These are phyloP conservation scores for Solanum neorickii DNA, from an alignment of 257 asterid genomes.

Conservation along the genomic window DNA sequence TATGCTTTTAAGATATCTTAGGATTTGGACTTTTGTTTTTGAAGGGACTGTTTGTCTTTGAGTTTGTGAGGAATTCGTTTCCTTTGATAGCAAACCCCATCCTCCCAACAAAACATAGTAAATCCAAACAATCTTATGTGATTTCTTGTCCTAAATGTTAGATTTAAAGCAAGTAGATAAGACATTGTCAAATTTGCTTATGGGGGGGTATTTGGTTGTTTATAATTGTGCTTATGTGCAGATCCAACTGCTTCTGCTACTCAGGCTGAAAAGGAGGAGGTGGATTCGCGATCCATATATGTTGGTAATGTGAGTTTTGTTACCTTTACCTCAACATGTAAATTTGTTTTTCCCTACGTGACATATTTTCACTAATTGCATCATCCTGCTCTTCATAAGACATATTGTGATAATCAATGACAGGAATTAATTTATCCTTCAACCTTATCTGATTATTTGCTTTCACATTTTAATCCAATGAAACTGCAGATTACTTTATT, in stretches of 20 bases:
- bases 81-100: background rate
- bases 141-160: background rate
- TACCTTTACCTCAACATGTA: slow-evolving; percentile 5
- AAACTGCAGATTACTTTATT: background rate
- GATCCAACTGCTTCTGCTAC: slow-evolving; percentile 42
- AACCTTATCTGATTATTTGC: background rate
- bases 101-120: background rate
- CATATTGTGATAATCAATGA: background rate
- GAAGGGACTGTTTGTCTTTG: background rate
- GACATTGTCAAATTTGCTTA: background rate
- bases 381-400: background rate
- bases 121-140: background rate
- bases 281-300: slow-evolving; percentile 75
- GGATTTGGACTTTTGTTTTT: background rate
- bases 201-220: background rate
- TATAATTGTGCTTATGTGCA: slow-evolving; percentile 5
- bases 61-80: background rate
- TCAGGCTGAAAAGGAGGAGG: slow-evolving; percentile 86
- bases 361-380: background rate
- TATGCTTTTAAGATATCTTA: background rate
- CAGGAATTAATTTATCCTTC: background rate
- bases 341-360: background rate
- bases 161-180: too few relatives aligned
- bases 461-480: background rate
- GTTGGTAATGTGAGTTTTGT: slow-evolving; percentile 77